Percentiles rank a stretch among this genome's conserved stretches.
Evolutionary conservation across 1,284 basidiomycete genomes (phyloP).

Genomic region (Trametes pubescens): DNA sequence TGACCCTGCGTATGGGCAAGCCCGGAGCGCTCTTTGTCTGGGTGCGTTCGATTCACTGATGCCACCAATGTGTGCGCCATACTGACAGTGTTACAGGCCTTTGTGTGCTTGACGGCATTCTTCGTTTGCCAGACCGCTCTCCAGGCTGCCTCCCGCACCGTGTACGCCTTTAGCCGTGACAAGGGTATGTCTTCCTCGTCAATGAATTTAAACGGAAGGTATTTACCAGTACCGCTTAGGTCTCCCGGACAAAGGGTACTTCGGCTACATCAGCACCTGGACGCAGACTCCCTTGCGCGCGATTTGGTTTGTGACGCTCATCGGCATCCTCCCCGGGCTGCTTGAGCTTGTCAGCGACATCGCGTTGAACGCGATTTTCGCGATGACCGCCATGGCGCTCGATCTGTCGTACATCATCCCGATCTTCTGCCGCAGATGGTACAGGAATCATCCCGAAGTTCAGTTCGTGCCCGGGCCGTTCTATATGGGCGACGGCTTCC

Average conservation of each 20-base stretch:
- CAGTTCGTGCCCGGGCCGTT: slow-evolving; percentile 90
- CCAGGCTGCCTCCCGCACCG: slow-evolving; percentile 87
- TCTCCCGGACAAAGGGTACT: slow-evolving; percentile 84
- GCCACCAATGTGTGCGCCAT: no score
- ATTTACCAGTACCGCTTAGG: slow-evolving; percentile 48
- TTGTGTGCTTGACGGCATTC: slow-evolving; percentile 84
- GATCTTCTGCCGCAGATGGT: slow-evolving; percentile 75
- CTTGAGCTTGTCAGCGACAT: slow-evolving; percentile 81
- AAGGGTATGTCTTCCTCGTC: slow-evolving; percentile 52
- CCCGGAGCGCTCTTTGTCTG: slow-evolving; percentile 78
- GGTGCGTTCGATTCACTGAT: slow-evolving; percentile 51
- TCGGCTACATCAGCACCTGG: slow-evolving; percentile 70
- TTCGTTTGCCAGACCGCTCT: slow-evolving; percentile 84
- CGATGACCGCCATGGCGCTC: slow-evolving; percentile 76
- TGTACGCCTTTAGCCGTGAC: slow-evolving; percentile 93
- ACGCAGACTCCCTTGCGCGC: slow-evolving; percentile 86
- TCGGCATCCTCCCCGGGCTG: slow-evolving; percentile 76
- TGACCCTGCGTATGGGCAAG: slow-evolving; percentile 77
- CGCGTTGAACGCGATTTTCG: slow-evolving; percentile 88
- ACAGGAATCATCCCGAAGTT: slow-evolving; percentile 84
- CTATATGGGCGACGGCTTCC: slow-evolving; percentile 78
- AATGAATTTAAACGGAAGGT: no score
- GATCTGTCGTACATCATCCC: slow-evolving; percentile 81
- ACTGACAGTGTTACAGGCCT: slow-evolving; percentile 48
- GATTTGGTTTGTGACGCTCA: slow-evolving; percentile 80